These are phyloP conservation scores for Alternaria sp. DNA, from an alignment of 2,329 filamentous ascomycete genomes.

Conservation along the genomic window DNA sequence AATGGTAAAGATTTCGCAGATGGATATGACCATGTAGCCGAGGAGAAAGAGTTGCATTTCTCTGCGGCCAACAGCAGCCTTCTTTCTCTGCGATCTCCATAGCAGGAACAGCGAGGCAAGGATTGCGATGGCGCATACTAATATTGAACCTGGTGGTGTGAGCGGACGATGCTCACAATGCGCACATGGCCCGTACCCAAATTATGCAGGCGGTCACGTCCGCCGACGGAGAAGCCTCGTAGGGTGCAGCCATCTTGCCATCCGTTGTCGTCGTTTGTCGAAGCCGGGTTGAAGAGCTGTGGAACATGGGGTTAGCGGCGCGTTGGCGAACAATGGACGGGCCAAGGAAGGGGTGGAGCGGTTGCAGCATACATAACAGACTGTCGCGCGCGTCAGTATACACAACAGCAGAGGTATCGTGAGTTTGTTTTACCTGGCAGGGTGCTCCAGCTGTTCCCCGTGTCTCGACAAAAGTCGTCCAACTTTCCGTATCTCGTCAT, in stretches of 20 bases:
- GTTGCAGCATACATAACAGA: slow-evolving; percentile 58
- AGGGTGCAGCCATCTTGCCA: slow-evolving; percentile 74
- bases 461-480: slow-evolving; percentile 60
- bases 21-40: slow-evolving; percentile 84
- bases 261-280: slow-evolving; percentile 68
- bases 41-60: slow-evolving; percentile 96
- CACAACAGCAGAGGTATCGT: slow-evolving; percentile 20
- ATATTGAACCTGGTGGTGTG: slow-evolving; percentile 75
- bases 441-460: slow-evolving; percentile 53
- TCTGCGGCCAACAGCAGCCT: slow-evolving; percentile 88
- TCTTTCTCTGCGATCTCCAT: slow-evolving; percentile 84
- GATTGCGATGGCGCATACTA: slow-evolving; percentile 82
- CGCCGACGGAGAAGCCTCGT: slow-evolving; percentile 75
- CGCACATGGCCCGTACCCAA: slow-evolving; percentile 67
- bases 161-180: slow-evolving; percentile 29
- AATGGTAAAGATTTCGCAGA: slow-evolving; percentile 96
- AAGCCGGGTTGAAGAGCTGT: slow-evolving; percentile 70
- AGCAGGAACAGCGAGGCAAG: slow-evolving; percentile 71
- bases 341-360: slow-evolving; percentile 19
- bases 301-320: slow-evolving; percentile 40
- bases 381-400: slow-evolving; percentile 43
- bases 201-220: slow-evolving; percentile 76
- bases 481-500: slow-evolving; percentile 49
- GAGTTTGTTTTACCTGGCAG: slow-evolving; percentile 49
- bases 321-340: slow-evolving; percentile 21